Conservation (phyloP, 495 filamentous ascomycete genomes). For the Neurospora pannonica region DNA sequence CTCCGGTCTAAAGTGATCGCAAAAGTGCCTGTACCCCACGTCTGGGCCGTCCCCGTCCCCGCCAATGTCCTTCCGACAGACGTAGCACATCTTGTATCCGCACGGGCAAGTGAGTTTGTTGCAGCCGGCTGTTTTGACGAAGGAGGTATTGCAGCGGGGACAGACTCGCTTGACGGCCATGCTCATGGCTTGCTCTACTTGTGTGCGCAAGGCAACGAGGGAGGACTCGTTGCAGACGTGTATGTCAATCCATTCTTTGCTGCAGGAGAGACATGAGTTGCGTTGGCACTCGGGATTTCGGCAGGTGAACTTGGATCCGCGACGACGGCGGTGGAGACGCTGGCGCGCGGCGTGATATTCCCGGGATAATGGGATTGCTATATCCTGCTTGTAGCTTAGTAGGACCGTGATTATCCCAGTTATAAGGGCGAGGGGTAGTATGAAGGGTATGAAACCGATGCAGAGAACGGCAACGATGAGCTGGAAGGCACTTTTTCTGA, state of each 20-base stretch:
- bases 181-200: constrained; percentile 84
- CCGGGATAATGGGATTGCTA: constrained; percentile 24
- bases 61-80: constrained; percentile 59
- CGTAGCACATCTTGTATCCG: constrained; percentile 95
- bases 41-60: constrained; percentile 42
- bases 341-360: constrained; percentile 46
- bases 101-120: constrained; percentile 98
- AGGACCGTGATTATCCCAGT: constrained; percentile 27
- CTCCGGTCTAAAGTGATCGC: constrained; percentile 82
- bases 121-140: constrained; percentile 87
- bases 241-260: constrained; percentile 56
- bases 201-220: constrained; percentile 70
- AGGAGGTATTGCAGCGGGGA: constrained; percentile 77
- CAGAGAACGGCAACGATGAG: constrained; percentile 32
- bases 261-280: constrained; percentile 69
- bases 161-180: constrained; percentile 93
- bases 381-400: constrained; percentile 23
- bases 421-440: constrained; percentile 32
- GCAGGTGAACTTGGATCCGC: constrained; percentile 66
- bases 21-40: constrained; percentile 79
- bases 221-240: constrained; percentile 77
- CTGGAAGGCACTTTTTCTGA: constrained; percentile 23
- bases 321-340: constrained; percentile 51
- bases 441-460: constrained; percentile 40
- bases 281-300: constrained; percentile 53